Percentiles rank a stretch among this genome's conserved stretches.
These are phyloP conservation scores for Penicillium longicatenatum DNA, from an alignment of 495 filamentous ascomycete genomes.

Conservation along the genomic window DNA sequence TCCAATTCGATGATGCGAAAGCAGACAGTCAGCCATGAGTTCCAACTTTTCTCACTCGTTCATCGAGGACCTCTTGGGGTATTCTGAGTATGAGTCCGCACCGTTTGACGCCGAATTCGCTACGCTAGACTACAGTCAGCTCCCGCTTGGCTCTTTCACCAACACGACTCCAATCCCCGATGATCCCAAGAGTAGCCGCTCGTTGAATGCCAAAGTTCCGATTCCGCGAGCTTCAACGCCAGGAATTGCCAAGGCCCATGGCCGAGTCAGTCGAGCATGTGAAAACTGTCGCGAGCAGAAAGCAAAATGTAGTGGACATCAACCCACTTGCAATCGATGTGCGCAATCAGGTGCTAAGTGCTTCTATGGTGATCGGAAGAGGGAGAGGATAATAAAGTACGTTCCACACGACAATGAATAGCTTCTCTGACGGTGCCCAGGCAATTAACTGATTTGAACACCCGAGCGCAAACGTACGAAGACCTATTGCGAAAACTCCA, in stretches of 20 bases:
- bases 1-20: not conserved
- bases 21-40: not conserved
- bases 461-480: constrained; percentile 36
- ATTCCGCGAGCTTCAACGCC: not conserved
- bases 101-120: not conserved
- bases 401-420: constrained; percentile 6
- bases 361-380: constrained; percentile 59
- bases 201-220: not conserved
- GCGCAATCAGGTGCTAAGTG: constrained; percentile 51
- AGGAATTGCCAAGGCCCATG: constrained; percentile 9
- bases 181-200: not conserved
- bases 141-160: not conserved
- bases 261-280: constrained; percentile 59
- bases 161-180: not conserved
- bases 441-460: constrained; percentile 41
- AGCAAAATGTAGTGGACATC: constrained; percentile 62
- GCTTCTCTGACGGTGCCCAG: constrained; percentile 19
- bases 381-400: constrained; percentile 58
- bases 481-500: constrained; percentile 39
- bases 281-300: constrained; percentile 74
- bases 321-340: constrained; percentile 59
- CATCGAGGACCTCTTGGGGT: not conserved
- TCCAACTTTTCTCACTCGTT: not conserved
- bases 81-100: not conserved
- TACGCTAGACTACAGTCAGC: not conserved